phyloP scores from a whole-genome alignment of 2,329 filamentous ascomycete species.

The Talaromyces atroroseus region DNA sequence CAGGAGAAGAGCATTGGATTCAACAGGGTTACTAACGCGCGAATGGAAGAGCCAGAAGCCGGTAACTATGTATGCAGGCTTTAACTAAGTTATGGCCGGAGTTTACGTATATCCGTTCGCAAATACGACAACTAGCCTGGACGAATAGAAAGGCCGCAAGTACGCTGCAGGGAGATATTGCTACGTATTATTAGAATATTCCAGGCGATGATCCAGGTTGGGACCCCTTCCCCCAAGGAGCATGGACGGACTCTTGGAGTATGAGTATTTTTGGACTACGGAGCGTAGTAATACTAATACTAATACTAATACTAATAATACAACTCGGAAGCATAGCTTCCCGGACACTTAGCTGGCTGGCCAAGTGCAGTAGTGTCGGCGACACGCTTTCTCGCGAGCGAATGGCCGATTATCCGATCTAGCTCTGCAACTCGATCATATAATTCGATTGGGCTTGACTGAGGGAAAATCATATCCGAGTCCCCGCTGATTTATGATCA shows the following conservation, averaged over 20 bases:
- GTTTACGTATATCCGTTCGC: not conserved
- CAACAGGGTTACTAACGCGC: too few species aligned
- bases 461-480: not conserved
- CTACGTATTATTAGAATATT: not conserved
- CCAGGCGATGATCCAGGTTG: not conserved
- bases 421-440: not conserved
- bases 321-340: not conserved
- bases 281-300: too few species aligned
- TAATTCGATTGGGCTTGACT: not conserved
- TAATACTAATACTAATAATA: not conserved
- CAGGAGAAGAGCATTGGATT: too few species aligned
- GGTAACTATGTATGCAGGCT: not conserved
- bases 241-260: not conserved
- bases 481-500: not conserved
- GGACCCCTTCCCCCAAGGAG: not conserved
- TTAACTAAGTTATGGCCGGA: not conserved
- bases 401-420: constrained; percentile 10
- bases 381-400: not conserved
- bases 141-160: not conserved
- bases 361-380: not conserved
- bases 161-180: not conserved
- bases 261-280: not conserved
- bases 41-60: too few species aligned
- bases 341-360: not conserved
- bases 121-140: not conserved